These are phyloP conservation scores for Penicillium taxi DNA, from an alignment of 495 filamentous ascomycete species.

Conservation along the genomic window DNA sequence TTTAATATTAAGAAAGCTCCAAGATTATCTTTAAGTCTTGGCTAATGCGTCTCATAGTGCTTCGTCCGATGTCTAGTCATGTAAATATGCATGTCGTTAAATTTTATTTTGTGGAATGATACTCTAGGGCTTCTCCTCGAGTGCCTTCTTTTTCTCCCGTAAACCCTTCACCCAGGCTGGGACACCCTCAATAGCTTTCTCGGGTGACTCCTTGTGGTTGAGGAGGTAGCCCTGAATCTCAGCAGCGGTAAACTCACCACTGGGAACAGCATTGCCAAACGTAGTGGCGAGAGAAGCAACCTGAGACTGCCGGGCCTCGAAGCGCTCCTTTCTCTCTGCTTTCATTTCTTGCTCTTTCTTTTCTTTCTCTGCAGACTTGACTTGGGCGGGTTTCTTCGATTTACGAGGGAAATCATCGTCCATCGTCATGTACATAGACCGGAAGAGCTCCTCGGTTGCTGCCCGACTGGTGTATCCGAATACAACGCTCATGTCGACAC, in stretches of 20 bases:
- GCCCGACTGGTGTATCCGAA: slow-evolving; percentile 56
- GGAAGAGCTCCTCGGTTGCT: slow-evolving; percentile 61
- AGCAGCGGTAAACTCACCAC: slow-evolving; percentile 59
- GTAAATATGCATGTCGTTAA: too few relatives aligned
- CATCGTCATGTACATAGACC: slow-evolving; percentile 54
- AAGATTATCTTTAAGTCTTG: too few relatives aligned
- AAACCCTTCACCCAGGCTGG: slow-evolving; percentile 50
- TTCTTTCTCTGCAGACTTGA: background rate
- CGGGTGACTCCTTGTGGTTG: slow-evolving; percentile 56
- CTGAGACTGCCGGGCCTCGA: slow-evolving; percentile 13
- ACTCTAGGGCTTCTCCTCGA: slow-evolving; percentile 7
- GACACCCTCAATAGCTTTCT: slow-evolving; percentile 48
- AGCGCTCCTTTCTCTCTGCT: background rate
- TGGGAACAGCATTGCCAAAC: slow-evolving; percentile 57
- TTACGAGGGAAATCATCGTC: slow-evolving; percentile 18
- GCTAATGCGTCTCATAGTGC: too few relatives aligned
- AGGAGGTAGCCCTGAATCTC: slow-evolving; percentile 73
- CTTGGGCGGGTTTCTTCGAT: background rate
- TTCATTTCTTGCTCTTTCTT: background rate
- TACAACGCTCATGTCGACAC: slow-evolving; percentile 66
- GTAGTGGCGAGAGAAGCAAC: slow-evolving; percentile 38
- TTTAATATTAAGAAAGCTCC: too few relatives aligned
- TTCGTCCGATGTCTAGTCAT: too few relatives aligned
- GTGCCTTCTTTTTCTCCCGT: slow-evolving; percentile 42
- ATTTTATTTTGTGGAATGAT: background rate